Conservation (phyloP, 371 early-diverging fungal species). For the Lichtheimia hyalospora region DNA sequence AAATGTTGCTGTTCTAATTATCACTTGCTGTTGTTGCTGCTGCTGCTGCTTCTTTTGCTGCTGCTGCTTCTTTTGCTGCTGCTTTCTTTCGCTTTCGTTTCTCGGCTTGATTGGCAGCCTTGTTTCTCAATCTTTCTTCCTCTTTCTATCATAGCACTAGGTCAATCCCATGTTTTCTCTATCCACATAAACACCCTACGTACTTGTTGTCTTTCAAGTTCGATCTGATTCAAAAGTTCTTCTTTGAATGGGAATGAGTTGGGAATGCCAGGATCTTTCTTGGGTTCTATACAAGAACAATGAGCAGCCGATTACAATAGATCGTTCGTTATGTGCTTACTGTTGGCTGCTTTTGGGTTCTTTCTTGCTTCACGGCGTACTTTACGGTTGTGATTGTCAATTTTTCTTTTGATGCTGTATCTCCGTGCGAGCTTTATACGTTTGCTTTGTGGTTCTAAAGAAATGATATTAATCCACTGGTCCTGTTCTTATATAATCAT, state of each 20-base stretch:
- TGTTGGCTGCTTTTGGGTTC: conserved; percentile 53
- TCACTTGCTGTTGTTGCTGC: background rate
- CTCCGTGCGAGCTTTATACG: conserved; percentile 64
- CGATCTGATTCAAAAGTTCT: conserved; percentile 51
- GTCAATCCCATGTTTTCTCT: background rate
- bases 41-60: conserved; percentile 1
- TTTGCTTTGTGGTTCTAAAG: conserved; percentile 57
- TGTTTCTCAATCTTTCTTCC: conserved; percentile 26
- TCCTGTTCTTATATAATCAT: background rate
- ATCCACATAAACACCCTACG: background rate
- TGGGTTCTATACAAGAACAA: conserved; percentile 18
- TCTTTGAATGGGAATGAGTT: conserved; percentile 57
- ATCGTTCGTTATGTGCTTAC: conserved; percentile 23
- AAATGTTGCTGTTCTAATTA: background rate
- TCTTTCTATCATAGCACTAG: conserved; percentile 10
- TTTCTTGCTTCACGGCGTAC: conserved; percentile 67
- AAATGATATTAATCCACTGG: background rate
- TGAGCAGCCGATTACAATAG: no score
- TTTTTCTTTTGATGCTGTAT: conserved; percentile 77
- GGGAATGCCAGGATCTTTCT: conserved; percentile 57
- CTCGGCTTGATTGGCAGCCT: conserved; percentile 20
- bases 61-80: conserved; percentile 12
- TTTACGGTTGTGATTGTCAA: conserved; percentile 78
- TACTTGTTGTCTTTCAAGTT: conserved; percentile 42
- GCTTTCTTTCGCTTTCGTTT: conserved; percentile 10